Percentiles rank a stretch among this genome's conserved stretches.
Conservation (phyloP, 345 rosid genomes). For the Populus deltoides region DNA sequence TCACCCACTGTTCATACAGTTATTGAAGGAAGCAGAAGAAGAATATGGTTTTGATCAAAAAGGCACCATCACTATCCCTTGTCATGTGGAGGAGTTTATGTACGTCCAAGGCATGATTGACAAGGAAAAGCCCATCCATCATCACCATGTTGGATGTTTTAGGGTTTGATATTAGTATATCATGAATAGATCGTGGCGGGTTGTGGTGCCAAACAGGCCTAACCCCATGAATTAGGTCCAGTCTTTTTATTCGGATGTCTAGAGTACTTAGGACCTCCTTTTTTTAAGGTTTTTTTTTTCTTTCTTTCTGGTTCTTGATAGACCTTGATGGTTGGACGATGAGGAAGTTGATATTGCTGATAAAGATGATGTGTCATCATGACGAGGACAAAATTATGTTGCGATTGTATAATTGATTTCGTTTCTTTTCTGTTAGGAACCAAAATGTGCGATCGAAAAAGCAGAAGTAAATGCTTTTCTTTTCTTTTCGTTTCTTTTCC, state of each 20-base stretch:
- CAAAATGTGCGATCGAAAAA: background rate
- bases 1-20: constrained; percentile 27
- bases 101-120: constrained; percentile 45
- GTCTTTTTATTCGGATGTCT: constrained; percentile 11
- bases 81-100: constrained; percentile 35
- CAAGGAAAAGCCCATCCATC: constrained; percentile 47
- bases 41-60: constrained; percentile 33
- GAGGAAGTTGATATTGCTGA: constrained; percentile 7
- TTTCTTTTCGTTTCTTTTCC: background rate
- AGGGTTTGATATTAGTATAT: constrained; percentile 33
- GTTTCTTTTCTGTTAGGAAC: constrained; percentile 13
- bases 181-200: constrained; percentile 16
- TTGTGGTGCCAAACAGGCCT: constrained; percentile 41
- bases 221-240: constrained; percentile 17
- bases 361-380: constrained; percentile 16
- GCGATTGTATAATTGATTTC: constrained; percentile 15
- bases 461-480: constrained; percentile 11
- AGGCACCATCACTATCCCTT: constrained; percentile 31
- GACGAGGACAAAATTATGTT: constrained; percentile 18
- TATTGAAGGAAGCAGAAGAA: constrained; percentile 33
- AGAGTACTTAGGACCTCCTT: constrained; percentile 11
- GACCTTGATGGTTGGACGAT: constrained; percentile 16
- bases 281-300: background rate
- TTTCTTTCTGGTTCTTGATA: constrained; percentile 4
- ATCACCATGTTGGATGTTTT: constrained; percentile 60